Evolutionary conservation across 2,329 filamentous ascomycete species (phyloP), one percentile per base, ranked within the genome.

Genomic region (Phoma sp.): DNA sequence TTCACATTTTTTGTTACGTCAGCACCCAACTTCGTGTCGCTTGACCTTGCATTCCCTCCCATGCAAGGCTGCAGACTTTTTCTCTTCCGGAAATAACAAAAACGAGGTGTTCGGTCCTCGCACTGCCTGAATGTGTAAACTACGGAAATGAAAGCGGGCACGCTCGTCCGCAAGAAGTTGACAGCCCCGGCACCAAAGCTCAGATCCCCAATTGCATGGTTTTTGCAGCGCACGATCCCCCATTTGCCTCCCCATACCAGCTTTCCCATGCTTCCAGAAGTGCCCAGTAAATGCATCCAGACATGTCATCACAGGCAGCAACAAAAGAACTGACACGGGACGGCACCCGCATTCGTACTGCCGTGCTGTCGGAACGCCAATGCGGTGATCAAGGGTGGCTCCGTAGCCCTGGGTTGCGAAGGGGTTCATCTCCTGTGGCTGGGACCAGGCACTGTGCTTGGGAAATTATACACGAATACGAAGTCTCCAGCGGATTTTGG

Each of bases 61-160:
- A 13, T 7, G 10, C 11, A 18, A 18, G 24, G 9, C 9, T 13
- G 39, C 10, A 22, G 13, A 14, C 22, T 27, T 25, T 18, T 10
- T 29, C 14, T 35, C 37, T 7, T 36, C 25, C 24, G 24, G 14
- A 1, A 14, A 40, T 13, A 27, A 23, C 14, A n/a, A 37, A 10
- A 30, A 24, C 18, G 18, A 18, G 10, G 3, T 9, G 25, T 25
- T 41, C 7, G 22, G 27, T 10, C 33, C 24, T 22, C 11, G 14
- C 5, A 35, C 22, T 10, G 30, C 36, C 49, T 14, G 18, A 18
- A 18, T 18, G 18, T 8, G 8, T 24, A 32, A 1, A 8, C 14
- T 18, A 41, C 42, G 37, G 43, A 52, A 6, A 42, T 47, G 30
- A 37, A 47, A 11, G 30, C 47, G 38, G 47, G 22, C 24, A 4